Conservation (phyloP, 768 basidiomycete genomes). For the Tephrocybe sp. region DNA sequence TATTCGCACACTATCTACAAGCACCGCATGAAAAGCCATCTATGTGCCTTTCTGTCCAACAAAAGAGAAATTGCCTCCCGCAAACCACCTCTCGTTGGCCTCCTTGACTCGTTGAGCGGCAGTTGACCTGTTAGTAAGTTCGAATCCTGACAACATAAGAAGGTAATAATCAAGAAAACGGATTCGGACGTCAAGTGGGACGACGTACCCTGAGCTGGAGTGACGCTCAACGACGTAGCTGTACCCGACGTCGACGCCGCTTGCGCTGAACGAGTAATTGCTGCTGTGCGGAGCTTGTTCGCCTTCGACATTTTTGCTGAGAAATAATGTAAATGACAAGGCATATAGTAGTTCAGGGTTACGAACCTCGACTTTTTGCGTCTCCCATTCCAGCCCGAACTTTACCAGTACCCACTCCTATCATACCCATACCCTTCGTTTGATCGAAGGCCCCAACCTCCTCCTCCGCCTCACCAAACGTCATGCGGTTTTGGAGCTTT, state of each 20-base stretch:
- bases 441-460: slow-evolving; percentile 97
- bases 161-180: slow-evolving; percentile 17
- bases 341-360: slow-evolving; percentile 6
- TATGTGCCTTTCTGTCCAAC: slow-evolving; percentile 48
- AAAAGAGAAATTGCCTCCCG: slow-evolving; percentile 80
- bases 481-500: slow-evolving; percentile 96
- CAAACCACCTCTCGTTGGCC: slow-evolving; percentile 97
- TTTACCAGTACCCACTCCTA: slow-evolving; percentile 82
- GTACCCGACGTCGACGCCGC: slow-evolving; percentile 69
- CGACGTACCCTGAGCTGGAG: slow-evolving; percentile 84
- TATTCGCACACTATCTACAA: neutral
- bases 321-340: neutral
- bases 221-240: slow-evolving; percentile 89
- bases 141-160: slow-evolving; percentile 77
- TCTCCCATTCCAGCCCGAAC: slow-evolving; percentile 87
- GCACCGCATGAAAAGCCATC: neutral
- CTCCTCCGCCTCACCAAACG: slow-evolving; percentile 92
- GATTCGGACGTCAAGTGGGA: neutral
- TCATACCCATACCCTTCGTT: slow-evolving; percentile 98
- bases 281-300: slow-evolving; percentile 86
- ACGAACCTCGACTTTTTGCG: slow-evolving; percentile 84
- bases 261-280: slow-evolving; percentile 75
- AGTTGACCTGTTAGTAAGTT: slow-evolving; percentile 89
- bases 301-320: slow-evolving; percentile 94
- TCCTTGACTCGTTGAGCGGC: slow-evolving; percentile 87